Evolutionary conservation across 768 basidiomycete species (phyloP).

Genomic region (Chlorophyllum brunneum): DNA sequence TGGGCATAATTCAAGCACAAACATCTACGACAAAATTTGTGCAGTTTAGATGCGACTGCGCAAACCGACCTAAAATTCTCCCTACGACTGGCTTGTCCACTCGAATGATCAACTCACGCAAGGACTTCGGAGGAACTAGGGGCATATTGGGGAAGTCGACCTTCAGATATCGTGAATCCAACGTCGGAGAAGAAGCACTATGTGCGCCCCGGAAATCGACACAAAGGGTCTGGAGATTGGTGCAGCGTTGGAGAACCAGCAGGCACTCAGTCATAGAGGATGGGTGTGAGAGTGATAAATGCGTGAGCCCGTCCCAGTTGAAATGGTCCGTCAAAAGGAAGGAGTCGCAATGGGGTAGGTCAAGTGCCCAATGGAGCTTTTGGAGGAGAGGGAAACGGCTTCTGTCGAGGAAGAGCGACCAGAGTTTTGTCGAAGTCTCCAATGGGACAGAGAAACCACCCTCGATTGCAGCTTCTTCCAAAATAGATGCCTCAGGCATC

Average conservation of each 20-base stretch:
- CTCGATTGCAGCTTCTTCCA: conserved; percentile 1
- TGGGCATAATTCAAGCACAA: not conserved
- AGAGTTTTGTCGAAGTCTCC: not conserved
- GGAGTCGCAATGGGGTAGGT: not conserved
- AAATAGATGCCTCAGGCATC: not conserved
- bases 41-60: not conserved
- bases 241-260: not conserved
- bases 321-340: not conserved
- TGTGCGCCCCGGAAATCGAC: conserved; percentile 1
- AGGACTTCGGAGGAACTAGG: not conserved
- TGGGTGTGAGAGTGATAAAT: not conserved
- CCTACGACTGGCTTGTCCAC: not conserved
- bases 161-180: too few relatives aligned
- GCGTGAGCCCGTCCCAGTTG: not conserved
- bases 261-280: conserved; percentile 2
- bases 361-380: conserved; percentile 3
- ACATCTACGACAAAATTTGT: not conserved
- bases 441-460: not conserved
- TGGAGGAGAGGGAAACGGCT: conserved; percentile 1
- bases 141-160: not conserved
- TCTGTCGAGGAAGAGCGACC: conserved; percentile 1
- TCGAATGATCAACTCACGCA: not conserved
- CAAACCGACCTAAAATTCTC: not conserved
- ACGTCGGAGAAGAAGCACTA: too few relatives aligned
- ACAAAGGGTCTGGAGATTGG: not conserved